Evolutionary conservation across 164 flowering plant genomes (phyloP), one percentile per base, ranked within the genome.

Genomic region (Tinospora cordifolia): DNA sequence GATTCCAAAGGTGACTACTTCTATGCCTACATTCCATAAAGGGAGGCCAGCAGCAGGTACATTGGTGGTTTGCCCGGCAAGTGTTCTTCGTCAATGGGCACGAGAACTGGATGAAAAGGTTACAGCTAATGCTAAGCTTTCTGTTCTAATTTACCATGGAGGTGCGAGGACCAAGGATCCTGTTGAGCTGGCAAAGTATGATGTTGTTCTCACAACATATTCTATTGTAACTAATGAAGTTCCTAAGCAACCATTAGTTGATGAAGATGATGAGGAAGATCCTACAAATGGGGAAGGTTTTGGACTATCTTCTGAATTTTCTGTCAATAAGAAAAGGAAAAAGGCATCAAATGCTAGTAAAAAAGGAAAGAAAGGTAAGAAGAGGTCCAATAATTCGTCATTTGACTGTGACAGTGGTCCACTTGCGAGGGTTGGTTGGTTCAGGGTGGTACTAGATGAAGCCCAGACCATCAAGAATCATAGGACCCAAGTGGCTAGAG

Each of bases 381-480:
- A 85, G 76, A 83, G 78, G 67, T 67, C 62, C 68, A 86, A 83
- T 77, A 63, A 76, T 75, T 79, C 85, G 17, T 68, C 78, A 36
- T 14, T 81, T 80, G 92, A 85, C 74, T 72, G 41, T 72, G 82
- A 74, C 46, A 76, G 79, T 75, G 97, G 99, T 73, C 46, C 98
- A 17, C 89, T 95, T 75, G 97, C 94, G 40, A 90, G 76, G 75
- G 98, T 95, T 21, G 76, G 78, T 62, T 95, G 99, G 99, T 83
- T 74, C 64, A 84, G 99, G 78, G 98, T 95, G 68, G 80, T 95
- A 67, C 79, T 95, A 27, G 99, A 95, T 87, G 99, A 95, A 84
- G 98, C 99, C 73, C 99, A 95, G 73, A 91, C 98, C 27, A 95
- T 92, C 46, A 95, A 95, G 70, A 95, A 95, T 72, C 93, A 92